A percentile compares a stretch with the other conserved stretches of the same genome.
Conservation (phyloP, 768 basidiomycete species). For the Boletellus sp. region DNA sequence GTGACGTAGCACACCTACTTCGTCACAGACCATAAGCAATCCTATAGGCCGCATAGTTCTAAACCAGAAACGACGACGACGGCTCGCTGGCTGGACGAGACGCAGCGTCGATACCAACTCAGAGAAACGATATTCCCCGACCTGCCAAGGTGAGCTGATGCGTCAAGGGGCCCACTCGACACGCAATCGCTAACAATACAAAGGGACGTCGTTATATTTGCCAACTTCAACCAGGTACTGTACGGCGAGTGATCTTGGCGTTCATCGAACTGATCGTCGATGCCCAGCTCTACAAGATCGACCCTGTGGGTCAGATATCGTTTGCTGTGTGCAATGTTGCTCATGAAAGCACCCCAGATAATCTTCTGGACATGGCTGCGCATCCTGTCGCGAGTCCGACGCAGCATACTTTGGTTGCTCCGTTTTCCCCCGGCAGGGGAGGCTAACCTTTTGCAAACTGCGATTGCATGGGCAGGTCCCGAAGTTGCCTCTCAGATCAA, state of each 20-base stretch:
- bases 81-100: slow-evolving; percentile 40
- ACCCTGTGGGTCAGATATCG: slow-evolving; percentile 29
- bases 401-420: slow-evolving; percentile 51
- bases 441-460: slow-evolving; percentile 40
- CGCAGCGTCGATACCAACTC: slow-evolving; percentile 35
- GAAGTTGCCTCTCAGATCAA: slow-evolving; percentile 44
- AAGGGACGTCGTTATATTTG: slow-evolving; percentile 45
- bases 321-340: neutral
- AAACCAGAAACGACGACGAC: slow-evolving; percentile 11
- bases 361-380: slow-evolving; percentile 49
- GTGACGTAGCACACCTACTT: slow-evolving; percentile 42
- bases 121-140: slow-evolving; percentile 42
- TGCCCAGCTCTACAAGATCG: slow-evolving; percentile 44
- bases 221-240: slow-evolving; percentile 51
- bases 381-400: slow-evolving; percentile 41
- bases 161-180: neutral
- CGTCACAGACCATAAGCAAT: slow-evolving; percentile 49
- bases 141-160: slow-evolving; percentile 35
- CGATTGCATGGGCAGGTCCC: slow-evolving; percentile 42
- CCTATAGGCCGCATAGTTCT: slow-evolving; percentile 26
- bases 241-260: slow-evolving; percentile 2
- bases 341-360: slow-evolving; percentile 21
- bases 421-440: slow-evolving; percentile 50
- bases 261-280: slow-evolving; percentile 5
- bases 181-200: neutral